Conservation (phyloP, 305 asterid genomes). For the Caryopteris hybrid region DNA sequence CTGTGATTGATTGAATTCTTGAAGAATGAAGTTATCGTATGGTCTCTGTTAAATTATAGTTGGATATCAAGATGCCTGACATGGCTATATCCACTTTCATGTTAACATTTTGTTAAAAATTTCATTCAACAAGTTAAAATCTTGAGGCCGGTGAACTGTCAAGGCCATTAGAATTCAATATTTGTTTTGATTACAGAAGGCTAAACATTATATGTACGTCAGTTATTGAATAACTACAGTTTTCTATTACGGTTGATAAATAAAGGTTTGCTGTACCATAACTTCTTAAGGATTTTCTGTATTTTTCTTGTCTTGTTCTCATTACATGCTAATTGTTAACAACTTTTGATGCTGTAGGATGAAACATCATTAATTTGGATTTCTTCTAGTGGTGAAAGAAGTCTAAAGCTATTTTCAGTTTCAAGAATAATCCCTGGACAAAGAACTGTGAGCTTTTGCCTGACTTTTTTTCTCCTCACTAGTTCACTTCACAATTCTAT, state of each 20-base stretch:
- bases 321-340: conserved; percentile 12
- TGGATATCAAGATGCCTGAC: neutral
- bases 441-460: conserved; percentile 76
- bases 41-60: neutral
- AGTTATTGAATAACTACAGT: neutral
- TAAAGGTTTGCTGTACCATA: conserved; percentile 2
- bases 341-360: conserved; percentile 43
- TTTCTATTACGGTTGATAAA: neutral
- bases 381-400: conserved; percentile 83
- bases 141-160: neutral
- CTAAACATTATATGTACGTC: conserved; percentile 4
- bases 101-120: neutral
- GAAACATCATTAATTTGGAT: conserved; percentile 83
- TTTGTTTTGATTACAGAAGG: conserved; percentile 4
- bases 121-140: neutral
- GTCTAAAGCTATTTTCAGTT: conserved; percentile 73
- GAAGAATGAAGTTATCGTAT: neutral
- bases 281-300: neutral
- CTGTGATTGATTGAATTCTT: conserved; percentile 2
- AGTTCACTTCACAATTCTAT: conserved; percentile 6
- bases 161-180: neutral
- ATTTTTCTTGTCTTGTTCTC: neutral
- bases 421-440: conserved; percentile 91
- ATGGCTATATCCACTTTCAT: conserved; percentile 6
- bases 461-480: conserved; percentile 8